phyloP scores from a whole-genome alignment of 805 yeast genomes.

The Hanseniaspora meyeri region DNA sequence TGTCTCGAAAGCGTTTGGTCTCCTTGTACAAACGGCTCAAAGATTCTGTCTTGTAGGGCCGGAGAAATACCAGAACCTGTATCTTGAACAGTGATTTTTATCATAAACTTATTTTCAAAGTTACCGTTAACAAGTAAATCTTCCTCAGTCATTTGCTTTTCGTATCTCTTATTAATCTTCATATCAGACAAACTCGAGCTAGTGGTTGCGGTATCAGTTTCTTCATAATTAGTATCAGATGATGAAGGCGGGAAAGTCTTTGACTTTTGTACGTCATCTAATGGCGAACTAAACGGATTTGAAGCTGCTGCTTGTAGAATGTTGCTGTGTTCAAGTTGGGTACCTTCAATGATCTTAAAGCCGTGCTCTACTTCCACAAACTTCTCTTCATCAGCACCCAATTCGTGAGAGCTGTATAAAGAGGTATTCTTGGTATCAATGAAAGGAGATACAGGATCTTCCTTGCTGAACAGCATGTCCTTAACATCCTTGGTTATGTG shows the following conservation, averaged over 20 bases:
- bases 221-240: slow-evolving; percentile 5
- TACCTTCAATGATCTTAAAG: slow-evolving; percentile 3
- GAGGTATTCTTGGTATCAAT: not conserved
- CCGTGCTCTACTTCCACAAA: slow-evolving; percentile 1
- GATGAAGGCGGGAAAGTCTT: not conserved
- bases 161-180: not conserved
- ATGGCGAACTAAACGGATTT: slow-evolving; percentile 6
- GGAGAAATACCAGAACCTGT: slow-evolving; percentile 92
- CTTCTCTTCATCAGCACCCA: not conserved
- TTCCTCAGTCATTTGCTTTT: slow-evolving; percentile 26
- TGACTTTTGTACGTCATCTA: not conserved
- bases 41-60: slow-evolving; percentile 66
- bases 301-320: not conserved
- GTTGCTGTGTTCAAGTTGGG: not conserved
- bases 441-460: not conserved
- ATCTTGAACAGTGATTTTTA: slow-evolving; percentile 56
- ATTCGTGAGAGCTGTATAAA: not conserved
- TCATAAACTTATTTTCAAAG: slow-evolving; percentile 24
- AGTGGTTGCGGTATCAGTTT: slow-evolving; percentile 13
- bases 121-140: slow-evolving; percentile 23
- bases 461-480: slow-evolving; percentile 18
- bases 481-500: slow-evolving; percentile 33
- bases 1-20: slow-evolving; percentile 85
- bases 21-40: slow-evolving; percentile 95
- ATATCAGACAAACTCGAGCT: slow-evolving; percentile 10